Conservation (phyloP, 1,139 yeast genomes). For the Maudiozyma humilis region DNA sequence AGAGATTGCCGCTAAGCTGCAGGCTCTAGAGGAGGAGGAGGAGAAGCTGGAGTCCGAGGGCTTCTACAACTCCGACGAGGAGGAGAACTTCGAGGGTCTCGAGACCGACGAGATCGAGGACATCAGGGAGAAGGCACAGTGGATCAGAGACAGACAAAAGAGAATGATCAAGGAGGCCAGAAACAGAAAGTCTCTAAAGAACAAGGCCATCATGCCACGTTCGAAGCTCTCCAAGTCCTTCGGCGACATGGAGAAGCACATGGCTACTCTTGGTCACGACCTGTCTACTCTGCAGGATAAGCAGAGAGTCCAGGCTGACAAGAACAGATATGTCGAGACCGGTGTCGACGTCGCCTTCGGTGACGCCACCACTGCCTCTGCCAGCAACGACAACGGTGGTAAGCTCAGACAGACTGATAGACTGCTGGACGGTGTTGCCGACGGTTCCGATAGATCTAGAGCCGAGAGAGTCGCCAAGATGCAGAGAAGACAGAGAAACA, state of each 20-base stretch:
- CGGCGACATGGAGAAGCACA: conserved; percentile 76
- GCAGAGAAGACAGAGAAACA: conserved; percentile 90
- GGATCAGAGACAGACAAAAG: conserved; percentile 95
- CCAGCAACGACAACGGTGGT: conserved; percentile 30
- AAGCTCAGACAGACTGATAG: conserved; percentile 66
- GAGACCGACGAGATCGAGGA: conserved; percentile 63
- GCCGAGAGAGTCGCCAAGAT: conserved; percentile 83
- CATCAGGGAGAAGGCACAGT: conserved; percentile 75
- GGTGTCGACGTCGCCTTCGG: conserved; percentile 70
- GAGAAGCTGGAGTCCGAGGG: conserved; percentile 90
- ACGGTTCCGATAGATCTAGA: conserved; percentile 72
- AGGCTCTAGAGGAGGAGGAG: conserved; percentile 95
- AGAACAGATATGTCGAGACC: conserved; percentile 40
- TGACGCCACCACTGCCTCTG: conserved; percentile 33
- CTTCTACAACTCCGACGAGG: conserved; percentile 83
- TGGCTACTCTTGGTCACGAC: conserved; percentile 86
- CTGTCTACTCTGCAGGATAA: conserved; percentile 51
- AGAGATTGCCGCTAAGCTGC: conserved; percentile 85
- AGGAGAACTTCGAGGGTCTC: conserved; percentile 70
- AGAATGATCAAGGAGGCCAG: conserved; percentile 85
- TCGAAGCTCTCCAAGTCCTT: conserved; percentile 72
- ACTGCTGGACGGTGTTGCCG: conserved; percentile 76
- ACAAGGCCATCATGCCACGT: conserved; percentile 89
- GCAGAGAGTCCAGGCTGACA: conserved; percentile 37
- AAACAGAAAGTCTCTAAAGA: conserved; percentile 77